phyloP scores from a whole-genome alignment of 1,139 yeast genomes.

The Blastobotrys petasosporus region DNA sequence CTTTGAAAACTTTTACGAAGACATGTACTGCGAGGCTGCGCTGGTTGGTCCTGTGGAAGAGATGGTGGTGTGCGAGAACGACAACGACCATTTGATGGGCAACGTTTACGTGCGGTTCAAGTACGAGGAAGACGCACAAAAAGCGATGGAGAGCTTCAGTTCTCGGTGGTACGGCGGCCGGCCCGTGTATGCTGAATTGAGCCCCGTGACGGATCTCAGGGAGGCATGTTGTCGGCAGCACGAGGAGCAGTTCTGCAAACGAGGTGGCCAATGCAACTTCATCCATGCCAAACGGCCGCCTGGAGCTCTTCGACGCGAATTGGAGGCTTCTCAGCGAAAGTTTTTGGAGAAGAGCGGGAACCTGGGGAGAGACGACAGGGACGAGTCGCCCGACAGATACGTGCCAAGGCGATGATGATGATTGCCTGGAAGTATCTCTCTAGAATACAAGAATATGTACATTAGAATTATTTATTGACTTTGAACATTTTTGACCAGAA shows the following conservation, averaged over 20 bases:
- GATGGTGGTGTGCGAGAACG: slow-evolving; percentile 75
- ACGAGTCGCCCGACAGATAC: too few species aligned
- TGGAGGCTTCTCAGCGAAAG: slow-evolving; percentile 37
- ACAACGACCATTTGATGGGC: slow-evolving; percentile 75
- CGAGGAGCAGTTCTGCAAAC: slow-evolving; percentile 54
- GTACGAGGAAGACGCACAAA: slow-evolving; percentile 51
- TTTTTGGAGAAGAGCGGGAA: slow-evolving; percentile 19
- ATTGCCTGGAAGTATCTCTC: too few species aligned
- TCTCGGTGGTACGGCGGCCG: slow-evolving; percentile 75
- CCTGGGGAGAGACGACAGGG: too few species aligned
- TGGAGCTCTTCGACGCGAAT: slow-evolving; percentile 36
- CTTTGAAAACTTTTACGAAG: slow-evolving; percentile 67
- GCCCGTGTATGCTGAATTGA: slow-evolving; percentile 76
- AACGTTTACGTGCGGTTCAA: slow-evolving; percentile 69
- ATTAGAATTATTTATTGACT: too few species aligned
- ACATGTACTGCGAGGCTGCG: slow-evolving; percentile 64
- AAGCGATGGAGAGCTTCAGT: slow-evolving; percentile 57
- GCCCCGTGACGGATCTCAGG: slow-evolving; percentile 65
- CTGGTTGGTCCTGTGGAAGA: slow-evolving; percentile 54
- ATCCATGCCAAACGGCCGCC: slow-evolving; percentile 70
- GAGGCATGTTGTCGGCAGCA: slow-evolving; percentile 76
- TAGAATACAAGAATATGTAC: too few species aligned
- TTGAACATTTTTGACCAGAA: too few species aligned
- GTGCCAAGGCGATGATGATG: too few species aligned
- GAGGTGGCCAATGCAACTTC: slow-evolving; percentile 83